Conservation (phyloP, 2,329 filamentous ascomycete species). For the Colletotrichum costaricense region DNA sequence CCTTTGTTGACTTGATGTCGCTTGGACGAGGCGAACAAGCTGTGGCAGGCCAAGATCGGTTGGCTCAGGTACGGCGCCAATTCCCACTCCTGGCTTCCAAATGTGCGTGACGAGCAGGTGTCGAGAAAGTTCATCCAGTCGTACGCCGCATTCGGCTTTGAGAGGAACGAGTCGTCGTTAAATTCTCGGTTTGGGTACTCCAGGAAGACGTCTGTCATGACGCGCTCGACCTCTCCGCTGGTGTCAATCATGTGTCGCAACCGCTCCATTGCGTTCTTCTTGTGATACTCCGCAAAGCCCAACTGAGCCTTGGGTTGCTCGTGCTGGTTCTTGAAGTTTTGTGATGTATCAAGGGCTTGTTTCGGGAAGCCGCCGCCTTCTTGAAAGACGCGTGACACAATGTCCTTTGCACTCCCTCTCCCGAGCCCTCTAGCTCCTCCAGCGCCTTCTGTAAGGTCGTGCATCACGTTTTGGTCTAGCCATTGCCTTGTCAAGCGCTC, state of each 20-base stretch:
- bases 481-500: slow-evolving; percentile 76
- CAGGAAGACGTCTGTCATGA: slow-evolving; percentile 85
- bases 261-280: slow-evolving; percentile 78
- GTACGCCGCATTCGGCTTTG: slow-evolving; percentile 87
- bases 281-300: slow-evolving; percentile 78
- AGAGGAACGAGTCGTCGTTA: slow-evolving; percentile 92
- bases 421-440: slow-evolving; percentile 78
- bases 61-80: slow-evolving; percentile 87
- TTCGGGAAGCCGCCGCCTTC: slow-evolving; percentile 83
- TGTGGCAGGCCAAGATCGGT: slow-evolving; percentile 88
- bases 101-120: slow-evolving; percentile 80
- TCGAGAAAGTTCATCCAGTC: slow-evolving; percentile 98
- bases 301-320: slow-evolving; percentile 70
- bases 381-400: slow-evolving; percentile 82
- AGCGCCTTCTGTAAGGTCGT: slow-evolving; percentile 76
- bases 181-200: slow-evolving; percentile 89
- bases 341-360: slow-evolving; percentile 53
- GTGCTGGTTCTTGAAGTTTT: slow-evolving; percentile 49
- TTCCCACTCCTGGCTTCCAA: slow-evolving; percentile 92
- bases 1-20: slow-evolving; percentile 55
- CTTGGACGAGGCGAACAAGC: slow-evolving; percentile 84
- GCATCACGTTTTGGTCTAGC: slow-evolving; percentile 79
- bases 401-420: slow-evolving; percentile 77
- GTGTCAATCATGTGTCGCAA: slow-evolving; percentile 82
- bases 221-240: slow-evolving; percentile 81